A percentile compares a stretch with the other conserved stretches of the same genome.
These are phyloP conservation scores for Abelmoschus esculentus DNA, from an alignment of 345 rosid genomes.

Conservation along the genomic window DNA sequence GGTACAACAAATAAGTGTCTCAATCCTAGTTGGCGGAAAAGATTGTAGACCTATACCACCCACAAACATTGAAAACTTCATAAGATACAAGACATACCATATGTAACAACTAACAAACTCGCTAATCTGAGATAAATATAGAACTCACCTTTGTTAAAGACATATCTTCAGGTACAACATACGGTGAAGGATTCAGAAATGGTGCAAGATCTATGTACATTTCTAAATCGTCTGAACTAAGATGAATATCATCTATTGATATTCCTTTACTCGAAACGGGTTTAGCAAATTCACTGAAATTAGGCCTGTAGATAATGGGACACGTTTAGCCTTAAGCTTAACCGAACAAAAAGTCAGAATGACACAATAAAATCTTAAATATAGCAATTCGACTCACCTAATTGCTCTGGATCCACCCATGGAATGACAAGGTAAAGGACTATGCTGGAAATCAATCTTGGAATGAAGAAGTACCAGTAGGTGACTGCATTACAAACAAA, in stretches of 20 bases:
- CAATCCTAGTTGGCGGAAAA: conserved; percentile 94
- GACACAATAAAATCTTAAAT: neutral
- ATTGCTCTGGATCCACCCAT: conserved; percentile 41
- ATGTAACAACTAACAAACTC: neutral
- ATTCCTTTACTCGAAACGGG: conserved; percentile 93
- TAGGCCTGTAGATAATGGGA: conserved; percentile 50
- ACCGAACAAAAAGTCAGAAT: neutral
- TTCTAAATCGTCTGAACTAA: conserved; percentile 81
- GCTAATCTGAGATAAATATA: neutral
- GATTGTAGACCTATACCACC: conserved; percentile 67
- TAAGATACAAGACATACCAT: neutral
- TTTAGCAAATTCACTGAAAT: conserved; percentile 78
- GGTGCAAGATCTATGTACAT: conserved; percentile 98
- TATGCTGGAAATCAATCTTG: conserved; percentile 90
- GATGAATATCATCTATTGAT: conserved; percentile 66
- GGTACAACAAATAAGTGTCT: conserved; percentile 94
- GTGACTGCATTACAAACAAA: conserved; percentile 52
- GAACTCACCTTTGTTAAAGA: conserved; percentile 79
- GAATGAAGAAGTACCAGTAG: conserved; percentile 95
- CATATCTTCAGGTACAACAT: conserved; percentile 93
- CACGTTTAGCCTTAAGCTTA: neutral
- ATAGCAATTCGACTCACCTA: conserved; percentile 31
- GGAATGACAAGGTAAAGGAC: conserved; percentile 74
- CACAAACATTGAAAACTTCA: conserved; percentile 11
- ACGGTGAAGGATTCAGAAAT: conserved; percentile 90